These are phyloP conservation scores for Pythium guiyangense DNA, from an alignment of 352 stramenopile species.

Conservation along the genomic window DNA sequence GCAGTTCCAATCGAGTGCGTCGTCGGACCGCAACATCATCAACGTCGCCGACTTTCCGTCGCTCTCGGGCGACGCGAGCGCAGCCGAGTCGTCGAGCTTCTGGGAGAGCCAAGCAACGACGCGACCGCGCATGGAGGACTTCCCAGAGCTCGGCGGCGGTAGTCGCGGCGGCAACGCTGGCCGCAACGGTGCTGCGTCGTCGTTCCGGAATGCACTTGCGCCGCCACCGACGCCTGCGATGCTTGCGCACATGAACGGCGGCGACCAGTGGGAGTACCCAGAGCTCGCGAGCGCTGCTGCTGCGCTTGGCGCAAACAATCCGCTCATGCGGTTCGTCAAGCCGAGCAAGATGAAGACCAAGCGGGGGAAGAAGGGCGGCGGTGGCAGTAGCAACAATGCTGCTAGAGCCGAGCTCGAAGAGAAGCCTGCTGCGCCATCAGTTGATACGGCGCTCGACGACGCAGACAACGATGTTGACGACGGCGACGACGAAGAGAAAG, in stretches of 20 bases:
- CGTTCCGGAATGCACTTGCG: conserved; percentile 68
- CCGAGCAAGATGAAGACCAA: conserved; percentile 60
- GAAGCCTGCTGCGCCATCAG: conserved; percentile 24
- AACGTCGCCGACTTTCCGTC: conserved; percentile 86
- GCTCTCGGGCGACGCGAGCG: conserved; percentile 27
- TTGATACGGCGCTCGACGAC: conserved; percentile 24
- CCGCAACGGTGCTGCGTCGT: conserved; percentile 6
- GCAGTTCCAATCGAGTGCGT: conserved; percentile 21
- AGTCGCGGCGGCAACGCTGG: conserved; percentile 5
- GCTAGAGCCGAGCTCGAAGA: conserved; percentile 32
- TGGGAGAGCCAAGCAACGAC: conserved; percentile 63
- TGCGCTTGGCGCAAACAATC: conserved; percentile 77
- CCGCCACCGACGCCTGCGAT: conserved; percentile 69
- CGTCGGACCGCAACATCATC: conserved; percentile 47
- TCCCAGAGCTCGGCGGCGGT: conserved; percentile 44
- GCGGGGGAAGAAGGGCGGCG: conserved; percentile 30
- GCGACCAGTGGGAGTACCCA: conserved; percentile 68
- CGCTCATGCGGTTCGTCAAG: conserved; percentile 74
- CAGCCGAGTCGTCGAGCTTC: conserved; percentile 30
- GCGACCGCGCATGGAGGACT: conserved; percentile 55
- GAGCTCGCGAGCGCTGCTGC: conserved; percentile 56
- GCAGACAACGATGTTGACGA: conserved; percentile 26
- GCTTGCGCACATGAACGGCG: conserved; percentile 59
- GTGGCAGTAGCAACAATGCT: neutral
- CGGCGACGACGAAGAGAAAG: conserved; percentile 36